phyloP scores from a whole-genome alignment of 345 rosid genomes.

The Gossypium turneri region DNA sequence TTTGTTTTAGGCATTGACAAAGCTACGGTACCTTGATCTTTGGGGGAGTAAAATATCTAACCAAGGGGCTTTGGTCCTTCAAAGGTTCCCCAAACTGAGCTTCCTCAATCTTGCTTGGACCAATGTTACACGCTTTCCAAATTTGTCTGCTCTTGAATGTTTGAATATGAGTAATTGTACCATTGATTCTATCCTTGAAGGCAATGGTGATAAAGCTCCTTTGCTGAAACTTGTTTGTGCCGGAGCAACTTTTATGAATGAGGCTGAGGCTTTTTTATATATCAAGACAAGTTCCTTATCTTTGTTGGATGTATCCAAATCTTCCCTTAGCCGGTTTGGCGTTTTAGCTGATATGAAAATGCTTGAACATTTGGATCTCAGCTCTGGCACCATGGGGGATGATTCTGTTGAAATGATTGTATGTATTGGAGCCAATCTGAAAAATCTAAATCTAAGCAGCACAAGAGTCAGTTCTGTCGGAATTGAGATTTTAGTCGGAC shows the following conservation, averaged over 20 bases:
- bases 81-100: slow-evolving; percentile 51
- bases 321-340: slow-evolving; percentile 49
- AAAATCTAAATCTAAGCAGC: slow-evolving; percentile 53
- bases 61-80: slow-evolving; percentile 50
- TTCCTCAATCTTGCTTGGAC: slow-evolving; percentile 86
- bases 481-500: slow-evolving; percentile 50
- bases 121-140: slow-evolving; percentile 53
- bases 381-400: slow-evolving; percentile 58
- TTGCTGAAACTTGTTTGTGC: slow-evolving; percentile 52
- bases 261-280: slow-evolving; percentile 46
- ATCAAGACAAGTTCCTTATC: slow-evolving; percentile 43
- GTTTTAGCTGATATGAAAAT: slow-evolving; percentile 51
- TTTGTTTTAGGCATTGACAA: slow-evolving; percentile 52
- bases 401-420: slow-evolving; percentile 54
- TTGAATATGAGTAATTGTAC: slow-evolving; percentile 78
- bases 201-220: slow-evolving; percentile 38
- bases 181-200: slow-evolving; percentile 44
- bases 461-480: slow-evolving; percentile 73
- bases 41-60: slow-evolving; percentile 85
- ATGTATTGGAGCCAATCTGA: slow-evolving; percentile 54
- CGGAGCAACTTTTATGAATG: slow-evolving; percentile 61
- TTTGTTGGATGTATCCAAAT: slow-evolving; percentile 58
- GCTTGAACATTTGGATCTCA: slow-evolving; percentile 72
- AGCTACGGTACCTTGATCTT: slow-evolving; percentile 80
- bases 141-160: slow-evolving; percentile 57